Base-by-base conservation (phyloP, 108 stramenopile genomes). In the Cyclotella sp. region DNA sequence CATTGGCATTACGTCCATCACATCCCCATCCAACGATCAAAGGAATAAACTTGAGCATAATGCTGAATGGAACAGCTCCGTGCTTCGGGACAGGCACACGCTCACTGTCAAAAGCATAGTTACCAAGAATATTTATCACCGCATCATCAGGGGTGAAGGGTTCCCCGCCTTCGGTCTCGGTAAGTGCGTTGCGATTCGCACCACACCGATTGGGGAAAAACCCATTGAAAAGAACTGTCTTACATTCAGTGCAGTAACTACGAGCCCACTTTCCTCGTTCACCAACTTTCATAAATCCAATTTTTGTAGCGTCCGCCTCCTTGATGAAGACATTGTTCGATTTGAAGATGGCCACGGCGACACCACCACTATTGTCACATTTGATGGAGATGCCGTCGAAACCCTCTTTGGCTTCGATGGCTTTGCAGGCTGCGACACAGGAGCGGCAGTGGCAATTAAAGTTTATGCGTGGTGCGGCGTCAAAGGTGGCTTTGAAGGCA, bases 361-460 rank as follows among this genome's bases (percentile, higher is more conserved):
- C 72, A 27, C 77, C 77, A 21, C 77, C 64, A 7, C 26, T 52
- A 0, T 65, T 41, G 19, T 73, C 77, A 28, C 65, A 57, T 39
- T 75, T 75, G 34, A 58, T 67, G 21, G 71, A 64, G 5, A 44
- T 77, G 42, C 76, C 76, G 43, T 39, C 39, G 63, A 78, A 78
- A 12, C 63, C 46, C 14, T 78, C 77, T 11, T 44, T 61, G 21
- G 72, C 30, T 45, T 78, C 77, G 63, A 78, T 78, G 64, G 49
- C 44, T 41, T 73, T 52, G 28, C 47, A 9, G 49, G 40, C 72
- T 16, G 77, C 65, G 47, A 78, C 77, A 72, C 72, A 78, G 42
- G 72, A 73, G 72, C 57, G 77, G 66, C 77, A 78, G 29, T 78
- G 77, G 26, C 77, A 78, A 72, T 78, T 78, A 15, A 78, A 78